Evolutionary conservation across 2,329 filamentous ascomycete species (phyloP).

Genomic region (Alternaria gaisen): DNA sequence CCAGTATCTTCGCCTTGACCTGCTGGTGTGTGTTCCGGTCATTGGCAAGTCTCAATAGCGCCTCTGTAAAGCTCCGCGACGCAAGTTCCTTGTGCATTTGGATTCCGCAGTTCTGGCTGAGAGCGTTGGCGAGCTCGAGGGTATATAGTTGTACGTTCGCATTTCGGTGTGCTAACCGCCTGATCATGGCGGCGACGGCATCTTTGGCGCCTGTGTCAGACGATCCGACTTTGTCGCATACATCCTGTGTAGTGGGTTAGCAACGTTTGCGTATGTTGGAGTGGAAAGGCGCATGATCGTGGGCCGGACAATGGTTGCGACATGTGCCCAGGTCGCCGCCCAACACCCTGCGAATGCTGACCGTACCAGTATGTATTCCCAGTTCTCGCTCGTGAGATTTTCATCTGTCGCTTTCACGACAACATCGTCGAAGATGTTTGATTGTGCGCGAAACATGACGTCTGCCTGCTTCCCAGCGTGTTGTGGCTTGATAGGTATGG

Average conservation of each 20-base stretch:
- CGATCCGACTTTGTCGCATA: conserved; percentile 66
- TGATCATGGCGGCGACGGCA: conserved; percentile 88
- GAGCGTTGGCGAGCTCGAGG: conserved; percentile 85
- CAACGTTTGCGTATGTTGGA: background rate
- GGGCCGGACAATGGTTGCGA: background rate
- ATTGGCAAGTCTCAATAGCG: conserved; percentile 86
- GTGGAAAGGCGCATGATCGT: background rate
- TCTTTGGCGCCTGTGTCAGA: conserved; percentile 74
- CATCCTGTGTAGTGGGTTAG: conserved; percentile 58
- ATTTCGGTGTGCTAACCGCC: conserved; percentile 89
- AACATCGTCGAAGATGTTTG: conserved; percentile 75
- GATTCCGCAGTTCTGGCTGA: conserved; percentile 90
- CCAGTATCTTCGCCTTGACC: conserved; percentile 95
- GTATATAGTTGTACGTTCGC: conserved; percentile 97
- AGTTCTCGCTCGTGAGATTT: conserved; percentile 88
- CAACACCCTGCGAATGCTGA: conserved; percentile 1
- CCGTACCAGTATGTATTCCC: conserved; percentile 72
- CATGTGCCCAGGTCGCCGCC: conserved; percentile 2
- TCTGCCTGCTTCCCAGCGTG: conserved; percentile 19
- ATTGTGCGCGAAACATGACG: conserved; percentile 62
- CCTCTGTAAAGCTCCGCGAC: conserved; percentile 92
- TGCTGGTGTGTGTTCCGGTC: conserved; percentile 96
- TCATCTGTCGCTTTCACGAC: conserved; percentile 92
- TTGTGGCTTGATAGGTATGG: background rate
- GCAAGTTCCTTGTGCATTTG: conserved; percentile 89